These are phyloP conservation scores for Podospora pseudopauciseta DNA, from an alignment of 495 filamentous ascomycete genomes.

Conservation along the genomic window DNA sequence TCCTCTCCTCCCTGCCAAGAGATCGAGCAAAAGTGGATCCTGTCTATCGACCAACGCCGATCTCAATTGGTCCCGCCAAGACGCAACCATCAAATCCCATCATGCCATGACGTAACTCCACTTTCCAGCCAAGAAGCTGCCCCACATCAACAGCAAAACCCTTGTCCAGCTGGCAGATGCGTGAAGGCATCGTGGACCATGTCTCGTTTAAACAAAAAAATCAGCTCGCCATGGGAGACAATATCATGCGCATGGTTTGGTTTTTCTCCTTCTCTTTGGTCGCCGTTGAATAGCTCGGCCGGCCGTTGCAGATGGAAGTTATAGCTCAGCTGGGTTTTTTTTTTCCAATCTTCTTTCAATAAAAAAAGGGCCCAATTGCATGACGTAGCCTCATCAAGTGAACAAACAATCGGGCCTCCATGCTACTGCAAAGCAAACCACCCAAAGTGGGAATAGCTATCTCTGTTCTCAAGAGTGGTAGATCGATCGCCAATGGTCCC, in stretches of 20 bases:
- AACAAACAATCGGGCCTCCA: neutral
- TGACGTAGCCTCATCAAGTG: neutral
- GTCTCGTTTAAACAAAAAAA: neutral
- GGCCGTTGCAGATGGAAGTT: neutral
- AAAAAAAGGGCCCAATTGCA: neutral
- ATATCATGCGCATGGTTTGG: neutral
- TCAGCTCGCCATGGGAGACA: neutral
- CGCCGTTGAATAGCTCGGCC: neutral
- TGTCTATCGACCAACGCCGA: conserved; percentile 8
- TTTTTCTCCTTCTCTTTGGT: too few relatives aligned
- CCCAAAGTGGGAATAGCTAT: neutral
- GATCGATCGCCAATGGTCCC: too few relatives aligned
- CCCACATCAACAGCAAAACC: neutral
- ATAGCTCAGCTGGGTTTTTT: neutral
- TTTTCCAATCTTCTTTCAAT: too few relatives aligned
- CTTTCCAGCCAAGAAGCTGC: neutral
- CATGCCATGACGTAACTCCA: conserved; percentile 15
- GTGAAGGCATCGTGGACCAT: neutral
- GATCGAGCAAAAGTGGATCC: neutral
- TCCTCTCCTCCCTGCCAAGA: neutral
- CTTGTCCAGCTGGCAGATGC: conserved; percentile 7
- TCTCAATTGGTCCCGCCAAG: conserved; percentile 9
- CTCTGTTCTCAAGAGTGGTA: neutral
- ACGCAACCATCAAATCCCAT: neutral
- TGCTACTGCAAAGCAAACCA: neutral